phyloP scores from a whole-genome alignment of 2,329 filamentous ascomycete genomes.

The Botryosphaeria dothidea region DNA sequence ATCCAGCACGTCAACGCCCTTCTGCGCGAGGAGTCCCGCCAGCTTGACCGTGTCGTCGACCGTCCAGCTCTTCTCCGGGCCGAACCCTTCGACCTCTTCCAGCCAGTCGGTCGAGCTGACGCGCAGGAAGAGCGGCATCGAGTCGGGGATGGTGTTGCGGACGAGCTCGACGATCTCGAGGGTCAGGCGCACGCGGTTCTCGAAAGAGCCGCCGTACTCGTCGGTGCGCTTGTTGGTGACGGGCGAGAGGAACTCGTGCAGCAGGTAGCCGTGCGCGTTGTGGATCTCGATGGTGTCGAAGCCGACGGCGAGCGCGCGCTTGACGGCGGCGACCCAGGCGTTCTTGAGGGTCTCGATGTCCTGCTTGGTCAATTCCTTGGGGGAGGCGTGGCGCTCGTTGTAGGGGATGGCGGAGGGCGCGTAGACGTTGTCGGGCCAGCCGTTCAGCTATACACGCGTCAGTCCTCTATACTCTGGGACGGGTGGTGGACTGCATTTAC shows the following conservation, averaged over 20 bases:
- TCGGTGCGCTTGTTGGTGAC: constrained; percentile 69
- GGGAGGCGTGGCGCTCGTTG: constrained; percentile 60
- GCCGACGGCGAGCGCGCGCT: constrained; percentile 57
- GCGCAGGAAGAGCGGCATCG: constrained; percentile 71
- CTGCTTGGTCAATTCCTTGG: constrained; percentile 66
- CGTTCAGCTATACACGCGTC: constrained; percentile 43
- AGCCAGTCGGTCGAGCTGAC: constrained; percentile 78
- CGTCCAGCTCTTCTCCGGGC: constrained; percentile 62
- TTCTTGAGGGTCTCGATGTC: constrained; percentile 68
- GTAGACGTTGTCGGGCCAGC: constrained; percentile 56
- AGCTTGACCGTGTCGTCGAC: constrained; percentile 64
- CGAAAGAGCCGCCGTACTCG: constrained; percentile 67
- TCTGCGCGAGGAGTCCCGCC: constrained; percentile 65
- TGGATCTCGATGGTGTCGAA: constrained; percentile 81
- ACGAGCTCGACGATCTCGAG: constrained; percentile 67
- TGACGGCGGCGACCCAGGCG: constrained; percentile 64
- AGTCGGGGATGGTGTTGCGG: constrained; percentile 62
- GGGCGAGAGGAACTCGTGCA: constrained; percentile 69
- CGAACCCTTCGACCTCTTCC: constrained; percentile 52
- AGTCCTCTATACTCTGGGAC: neutral
- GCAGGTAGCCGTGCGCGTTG: constrained; percentile 75
- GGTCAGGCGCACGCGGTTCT: constrained; percentile 69
- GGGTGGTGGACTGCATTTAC: constrained; percentile 7
- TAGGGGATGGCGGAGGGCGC: constrained; percentile 64
- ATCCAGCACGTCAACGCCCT: constrained; percentile 81